Conservation (phyloP, 495 filamentous ascomycete genomes). For the Daldinia loculata region DNA sequence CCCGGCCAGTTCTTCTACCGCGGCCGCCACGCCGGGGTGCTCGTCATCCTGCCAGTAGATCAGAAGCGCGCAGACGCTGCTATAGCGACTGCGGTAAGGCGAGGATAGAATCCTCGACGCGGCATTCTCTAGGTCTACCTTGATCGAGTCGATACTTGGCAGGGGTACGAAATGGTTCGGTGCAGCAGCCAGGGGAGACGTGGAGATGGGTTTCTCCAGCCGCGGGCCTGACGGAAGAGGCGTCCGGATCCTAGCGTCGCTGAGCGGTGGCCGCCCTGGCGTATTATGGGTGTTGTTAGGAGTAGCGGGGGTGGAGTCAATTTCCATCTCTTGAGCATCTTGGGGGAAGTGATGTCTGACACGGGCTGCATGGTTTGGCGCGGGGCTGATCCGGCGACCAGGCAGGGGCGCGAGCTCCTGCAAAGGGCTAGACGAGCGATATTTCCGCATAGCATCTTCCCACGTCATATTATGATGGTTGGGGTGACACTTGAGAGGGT, state of each 20-base stretch:
- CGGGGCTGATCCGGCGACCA: slow-evolving; percentile 54
- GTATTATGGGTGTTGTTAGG: slow-evolving; percentile 39
- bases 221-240: slow-evolving; percentile 58
- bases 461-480: slow-evolving; percentile 61
- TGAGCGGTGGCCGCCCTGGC: slow-evolving; percentile 46
- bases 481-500: slow-evolving; percentile 55
- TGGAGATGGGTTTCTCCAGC: slow-evolving; percentile 50
- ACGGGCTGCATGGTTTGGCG: slow-evolving; percentile 40
- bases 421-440: slow-evolving; percentile 52
- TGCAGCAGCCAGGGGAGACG: slow-evolving; percentile 38
- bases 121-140: slow-evolving; percentile 51
- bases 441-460: slow-evolving; percentile 58
- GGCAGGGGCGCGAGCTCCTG: slow-evolving; percentile 51
- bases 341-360: slow-evolving; percentile 50
- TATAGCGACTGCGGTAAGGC: slow-evolving; percentile 55
- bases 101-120: slow-evolving; percentile 53
- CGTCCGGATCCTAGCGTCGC: slow-evolving; percentile 57
- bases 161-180: slow-evolving; percentile 43
- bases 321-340: slow-evolving; percentile 55
- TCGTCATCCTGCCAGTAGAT: slow-evolving; percentile 59
- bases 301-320: slow-evolving; percentile 47
- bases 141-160: slow-evolving; percentile 51
- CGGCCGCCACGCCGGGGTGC: slow-evolving; percentile 43
- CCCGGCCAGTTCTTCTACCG: slow-evolving; percentile 51
- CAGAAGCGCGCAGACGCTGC: slow-evolving; percentile 53